phyloP scores from a whole-genome alignment of 345 rosid species.

The Eutrema yunnanense region DNA sequence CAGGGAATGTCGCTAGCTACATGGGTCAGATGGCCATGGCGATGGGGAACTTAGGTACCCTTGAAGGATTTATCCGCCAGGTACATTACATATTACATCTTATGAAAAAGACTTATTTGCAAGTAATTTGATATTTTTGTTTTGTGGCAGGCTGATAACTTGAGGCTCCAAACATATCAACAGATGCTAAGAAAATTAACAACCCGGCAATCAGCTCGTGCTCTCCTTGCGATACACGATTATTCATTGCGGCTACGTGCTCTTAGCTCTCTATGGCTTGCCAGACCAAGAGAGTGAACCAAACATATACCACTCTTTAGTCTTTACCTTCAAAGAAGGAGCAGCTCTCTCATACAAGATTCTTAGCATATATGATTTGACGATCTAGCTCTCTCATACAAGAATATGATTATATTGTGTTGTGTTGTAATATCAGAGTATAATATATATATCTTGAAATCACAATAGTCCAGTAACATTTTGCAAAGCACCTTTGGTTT shows the following conservation, averaged over 20 bases:
- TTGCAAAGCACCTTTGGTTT: not conserved
- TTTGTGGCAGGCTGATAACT: constrained; percentile 75
- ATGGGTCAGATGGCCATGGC: constrained; percentile 99
- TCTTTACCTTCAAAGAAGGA: constrained; percentile 18
- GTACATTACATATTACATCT: constrained; percentile 25
- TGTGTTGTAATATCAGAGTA: constrained; percentile 1
- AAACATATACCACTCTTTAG: not conserved
- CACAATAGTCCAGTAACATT: not conserved
- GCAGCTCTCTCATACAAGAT: not conserved
- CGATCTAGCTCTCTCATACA: constrained; percentile 10
- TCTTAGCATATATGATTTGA: constrained; percentile 18
- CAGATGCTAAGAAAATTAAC: constrained; percentile 82
- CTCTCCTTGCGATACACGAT: constrained; percentile 81
- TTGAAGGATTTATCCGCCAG: constrained; percentile 82
- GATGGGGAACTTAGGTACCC: constrained; percentile 91
- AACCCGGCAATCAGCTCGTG: constrained; percentile 89
- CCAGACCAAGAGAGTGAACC: constrained; percentile 82
- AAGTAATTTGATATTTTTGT: not conserved
- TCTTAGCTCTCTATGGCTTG: constrained; percentile 97
- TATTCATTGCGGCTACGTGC: constrained; percentile 85
- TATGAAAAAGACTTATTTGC: not conserved
- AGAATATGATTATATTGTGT: constrained; percentile 1
- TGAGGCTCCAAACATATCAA: constrained; percentile 84
- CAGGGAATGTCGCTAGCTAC: constrained; percentile 79
- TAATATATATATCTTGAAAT: not conserved